Base-by-base conservation (phyloP, 2,329 filamentous ascomycete species). In the Incumbomyces delicatus region DNA sequence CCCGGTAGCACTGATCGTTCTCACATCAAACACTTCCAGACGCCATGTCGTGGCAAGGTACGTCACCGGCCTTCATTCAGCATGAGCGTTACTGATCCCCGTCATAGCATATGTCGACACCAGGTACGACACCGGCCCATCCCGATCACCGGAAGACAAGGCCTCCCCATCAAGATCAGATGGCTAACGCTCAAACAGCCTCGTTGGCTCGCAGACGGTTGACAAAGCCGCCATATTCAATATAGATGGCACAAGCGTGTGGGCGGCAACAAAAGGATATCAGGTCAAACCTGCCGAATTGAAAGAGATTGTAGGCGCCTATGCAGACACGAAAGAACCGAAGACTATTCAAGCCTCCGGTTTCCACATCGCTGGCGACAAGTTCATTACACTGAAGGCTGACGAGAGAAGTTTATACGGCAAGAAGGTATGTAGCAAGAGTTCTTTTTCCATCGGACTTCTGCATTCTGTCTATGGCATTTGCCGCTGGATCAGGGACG, bases 151-250 rank as follows among this genome's bases (percentile, higher is more conserved):
- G n/a, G 31, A 16, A 30, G 32, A 22, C 14, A 48, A n/a, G 13
- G 16, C 16, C 37, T 41, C 6, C 20, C 33, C 16, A 30, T 17
- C 16, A 34, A 41, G 17, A 22, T 18, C 16, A 36, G n/a, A 12
- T 16, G n/a, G 39, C 35, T 39, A 40, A 38, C 27, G 10, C 10
- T 32, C 17, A 8, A 14, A 20, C 27, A 94, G 87, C 77, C 80
- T 95, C 60, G 77, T 94, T 62, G 83, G 76, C 70, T 81, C 76
- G 60, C 81, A 81, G 61, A 82, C 89, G 65, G 69, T 94, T 62
- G 83, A 92, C 72, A 83, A 87, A 72, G 88, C 77, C 60, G 85
- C 85, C 63, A 88, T 95, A 66, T 80, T 92, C 74, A 88, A 84
- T 68, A 71, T 70, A 55, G 84, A 84, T 58, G 86, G 87, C 60